Evolutionary conservation across 2,329 filamentous ascomycete species (phyloP), one percentile per base, ranked within the genome.

Genomic region (Paramyrothecium roridum): DNA sequence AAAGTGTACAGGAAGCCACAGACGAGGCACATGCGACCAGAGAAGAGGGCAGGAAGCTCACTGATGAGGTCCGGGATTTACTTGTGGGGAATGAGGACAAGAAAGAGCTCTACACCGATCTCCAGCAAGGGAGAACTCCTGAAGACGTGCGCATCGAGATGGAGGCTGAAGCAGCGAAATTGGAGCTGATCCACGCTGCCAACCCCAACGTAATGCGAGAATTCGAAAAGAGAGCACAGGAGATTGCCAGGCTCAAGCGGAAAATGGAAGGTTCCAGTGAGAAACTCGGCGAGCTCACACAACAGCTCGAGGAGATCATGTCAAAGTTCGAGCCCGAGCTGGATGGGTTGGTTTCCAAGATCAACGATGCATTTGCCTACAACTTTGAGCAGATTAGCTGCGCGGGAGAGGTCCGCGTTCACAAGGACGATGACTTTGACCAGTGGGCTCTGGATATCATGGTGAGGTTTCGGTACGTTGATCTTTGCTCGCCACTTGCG

Each of bases 301-400:
- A 69, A 13, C 78, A 82, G 49, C 93, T 96, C 58, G 71, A 76
- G 1, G 79, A 85, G 40, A 74, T 96, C 54, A 87, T 88, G 63
- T 76, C 77, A 17, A 78, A 83, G 59, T 99, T 92, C 90, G 95
- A 98, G 71, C 92, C 92, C 1, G 76, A 82, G 63, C 80, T 99
- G 2, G 93, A 98, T 62, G 79, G 77, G 21, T 80, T 99, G 3
- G 82, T 97, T 45, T 76, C 77, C 20, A 86, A 87, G 66, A 97
- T 99, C 73, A 96, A 91, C 68, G 85, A 91, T 50, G 93, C 93
- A 0, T 99, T 99, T 71, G 86, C 89, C 7, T 88, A 93, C 70
- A 98, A 96, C 66, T 98, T 99, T 70, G 85, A 91, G 65, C 88
- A 93, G 69, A 98, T 99, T 67, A 91, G 88, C 61, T 98, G 95